phyloP scores from a whole-genome alignment of 2,329 filamentous ascomycete species.

The Claviceps cyperi region DNA sequence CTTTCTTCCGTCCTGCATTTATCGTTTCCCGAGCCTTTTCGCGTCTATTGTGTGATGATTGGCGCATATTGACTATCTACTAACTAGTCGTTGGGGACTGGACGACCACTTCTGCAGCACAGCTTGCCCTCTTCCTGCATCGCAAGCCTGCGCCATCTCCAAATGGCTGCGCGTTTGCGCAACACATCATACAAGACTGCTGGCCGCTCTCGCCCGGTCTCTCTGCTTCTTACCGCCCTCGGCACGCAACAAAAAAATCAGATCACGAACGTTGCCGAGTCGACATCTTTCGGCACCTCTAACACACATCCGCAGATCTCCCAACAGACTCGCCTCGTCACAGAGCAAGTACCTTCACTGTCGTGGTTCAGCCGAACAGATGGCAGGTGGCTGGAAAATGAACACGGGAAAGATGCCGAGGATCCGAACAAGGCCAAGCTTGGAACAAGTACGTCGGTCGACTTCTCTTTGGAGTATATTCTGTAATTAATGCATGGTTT shows the following conservation, averaged over 20 bases:
- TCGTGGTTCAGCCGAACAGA: slow-evolving; percentile 20
- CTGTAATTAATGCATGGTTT: too few species aligned
- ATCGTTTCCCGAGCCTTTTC: not conserved
- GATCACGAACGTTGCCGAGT: not conserved
- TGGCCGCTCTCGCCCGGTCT: slow-evolving; percentile 1
- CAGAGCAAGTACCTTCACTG: slow-evolving; percentile 2
- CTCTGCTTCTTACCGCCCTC: not conserved
- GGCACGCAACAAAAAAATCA: not conserved
- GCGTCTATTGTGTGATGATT: not conserved
- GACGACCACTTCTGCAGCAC: not conserved
- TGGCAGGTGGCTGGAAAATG: slow-evolving; percentile 13
- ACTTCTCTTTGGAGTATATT: not conserved
- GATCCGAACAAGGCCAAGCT: slow-evolving; percentile 48
- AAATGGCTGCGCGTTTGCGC: slow-evolving; percentile 20
- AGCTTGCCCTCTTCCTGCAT: not conserved
- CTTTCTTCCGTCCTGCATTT: not conserved
- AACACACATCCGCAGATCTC: not conserved
- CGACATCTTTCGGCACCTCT: not conserved
- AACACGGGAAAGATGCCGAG: slow-evolving; percentile 20
- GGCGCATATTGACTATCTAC: too few species aligned
- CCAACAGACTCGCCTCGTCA: slow-evolving; percentile 3
- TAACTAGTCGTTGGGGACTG: not conserved
- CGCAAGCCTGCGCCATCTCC: slow-evolving; percentile 1
- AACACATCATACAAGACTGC: slow-evolving; percentile 11
- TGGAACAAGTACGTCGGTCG: slow-evolving; percentile 38